phyloP scores from a whole-genome alignment of 257 asterid genomes.

The Petunia axillaris region DNA sequence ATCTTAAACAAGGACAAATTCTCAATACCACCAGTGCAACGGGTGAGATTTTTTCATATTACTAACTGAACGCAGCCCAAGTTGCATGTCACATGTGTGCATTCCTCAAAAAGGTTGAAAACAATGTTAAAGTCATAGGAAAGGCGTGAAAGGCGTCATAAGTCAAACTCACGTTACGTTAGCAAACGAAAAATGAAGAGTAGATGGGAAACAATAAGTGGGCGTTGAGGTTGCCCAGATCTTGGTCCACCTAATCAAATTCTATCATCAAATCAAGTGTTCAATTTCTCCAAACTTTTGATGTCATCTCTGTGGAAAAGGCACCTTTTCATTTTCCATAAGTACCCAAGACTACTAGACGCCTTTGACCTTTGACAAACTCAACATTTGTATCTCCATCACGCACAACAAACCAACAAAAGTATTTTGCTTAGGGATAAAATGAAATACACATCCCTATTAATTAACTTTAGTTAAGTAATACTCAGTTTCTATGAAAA shows the following conservation, averaged over 20 bases:
- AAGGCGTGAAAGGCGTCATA: not conserved
- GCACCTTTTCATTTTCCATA: not conserved
- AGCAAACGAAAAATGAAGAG: not conserved
- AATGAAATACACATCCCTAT: not conserved
- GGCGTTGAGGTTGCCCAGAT: slow-evolving; percentile 11
- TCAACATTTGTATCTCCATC: too few species aligned
- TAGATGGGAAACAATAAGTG: not conserved
- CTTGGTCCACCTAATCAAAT: not conserved
- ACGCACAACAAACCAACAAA: not conserved
- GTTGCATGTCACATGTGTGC: not conserved
- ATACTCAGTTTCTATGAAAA: too few species aligned
- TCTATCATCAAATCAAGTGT: not conserved
- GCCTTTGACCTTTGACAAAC: not conserved
- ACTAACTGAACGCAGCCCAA: too few species aligned
- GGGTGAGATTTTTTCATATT: too few species aligned
- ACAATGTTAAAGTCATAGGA: not conserved
- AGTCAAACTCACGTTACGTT: slow-evolving; percentile 14
- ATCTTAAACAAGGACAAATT: too few species aligned
- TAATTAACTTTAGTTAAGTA: too few species aligned
- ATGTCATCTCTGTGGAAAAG: not conserved
- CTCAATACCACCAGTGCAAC: too few species aligned
- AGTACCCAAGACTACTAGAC: too few species aligned
- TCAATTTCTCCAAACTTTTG: not conserved
- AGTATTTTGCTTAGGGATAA: not conserved
- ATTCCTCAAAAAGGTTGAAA: not conserved